Conservation (phyloP, 208 protist genomes). For the Porcisia deanei region DNA sequence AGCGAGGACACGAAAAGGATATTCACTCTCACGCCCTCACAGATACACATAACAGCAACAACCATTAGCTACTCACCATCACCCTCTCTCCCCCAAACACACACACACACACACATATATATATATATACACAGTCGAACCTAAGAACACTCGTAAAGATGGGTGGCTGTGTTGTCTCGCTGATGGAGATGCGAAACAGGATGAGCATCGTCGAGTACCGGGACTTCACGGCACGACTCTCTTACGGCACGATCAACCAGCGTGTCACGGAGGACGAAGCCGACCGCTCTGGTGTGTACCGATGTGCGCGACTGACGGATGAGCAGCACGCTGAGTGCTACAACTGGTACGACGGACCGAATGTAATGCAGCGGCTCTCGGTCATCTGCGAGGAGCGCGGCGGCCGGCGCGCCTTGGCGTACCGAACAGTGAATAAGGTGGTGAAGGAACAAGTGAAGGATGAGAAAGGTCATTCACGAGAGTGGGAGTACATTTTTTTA, state of each 20-base stretch:
- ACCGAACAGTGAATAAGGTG: slow-evolving; percentile 44
- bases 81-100: neutral
- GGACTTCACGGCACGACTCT: slow-evolving; percentile 20
- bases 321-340: slow-evolving; percentile 47
- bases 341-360: slow-evolving; percentile 42
- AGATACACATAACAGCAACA: too few species aligned
- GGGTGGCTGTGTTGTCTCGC: slow-evolving; percentile 49
- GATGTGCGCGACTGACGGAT: slow-evolving; percentile 39
- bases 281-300: slow-evolving; percentile 57
- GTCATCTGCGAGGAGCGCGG: slow-evolving; percentile 29
- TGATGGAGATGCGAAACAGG: slow-evolving; percentile 47
- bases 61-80: too few species aligned
- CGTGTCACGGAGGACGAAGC: slow-evolving; percentile 37
- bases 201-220: slow-evolving; percentile 26
- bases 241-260: slow-evolving; percentile 51
- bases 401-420: slow-evolving; percentile 43
- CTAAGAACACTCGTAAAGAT: slow-evolving; percentile 21
- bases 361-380: slow-evolving; percentile 51
- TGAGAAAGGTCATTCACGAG: slow-evolving; percentile 41
- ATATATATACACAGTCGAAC: neutral
- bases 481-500: slow-evolving; percentile 58
- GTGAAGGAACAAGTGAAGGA: slow-evolving; percentile 40
- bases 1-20: too few species aligned
- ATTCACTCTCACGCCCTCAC: too few species aligned
- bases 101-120: neutral